Conservation (phyloP, 177 flowering plant genomes). For the Vitis hybrid region DNA sequence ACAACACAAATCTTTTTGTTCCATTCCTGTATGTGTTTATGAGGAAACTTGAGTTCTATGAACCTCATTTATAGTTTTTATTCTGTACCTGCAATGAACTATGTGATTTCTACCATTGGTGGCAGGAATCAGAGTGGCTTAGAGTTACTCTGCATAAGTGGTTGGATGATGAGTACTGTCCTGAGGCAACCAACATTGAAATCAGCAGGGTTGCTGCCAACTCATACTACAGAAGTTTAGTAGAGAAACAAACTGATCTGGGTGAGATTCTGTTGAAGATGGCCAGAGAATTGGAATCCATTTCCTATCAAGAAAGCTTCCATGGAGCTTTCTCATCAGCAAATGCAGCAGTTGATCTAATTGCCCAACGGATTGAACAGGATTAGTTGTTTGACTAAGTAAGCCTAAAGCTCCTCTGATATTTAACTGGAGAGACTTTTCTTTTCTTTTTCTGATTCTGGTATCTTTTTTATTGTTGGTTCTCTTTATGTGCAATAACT, state of each 20-base stretch:
- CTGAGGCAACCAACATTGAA: conserved; percentile 76
- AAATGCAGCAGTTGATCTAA: conserved; percentile 82
- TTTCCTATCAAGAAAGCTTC: conserved; percentile 90
- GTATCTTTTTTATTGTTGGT: not conserved
- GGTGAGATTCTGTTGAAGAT: conserved; percentile 80
- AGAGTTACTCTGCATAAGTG: conserved; percentile 76
- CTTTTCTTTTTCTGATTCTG: not conserved
- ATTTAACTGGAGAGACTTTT: not conserved
- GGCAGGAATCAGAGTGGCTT: conserved; percentile 95
- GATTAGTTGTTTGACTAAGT: conserved; percentile 7
- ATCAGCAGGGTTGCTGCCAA: conserved; percentile 80
- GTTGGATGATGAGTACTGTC: conserved; percentile 97
- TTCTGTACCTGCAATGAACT: not conserved
- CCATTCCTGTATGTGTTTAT: no score
- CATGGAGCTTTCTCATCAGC: conserved; percentile 97
- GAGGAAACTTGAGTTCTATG: no score
- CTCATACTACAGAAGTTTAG: conserved; percentile 64
- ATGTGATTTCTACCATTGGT: conserved; percentile 1
- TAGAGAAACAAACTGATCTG: conserved; percentile 58
- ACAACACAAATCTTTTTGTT: no score
- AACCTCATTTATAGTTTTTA: no score
- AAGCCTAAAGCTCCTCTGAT: not conserved
- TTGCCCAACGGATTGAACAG: conserved; percentile 52
- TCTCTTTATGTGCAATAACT: no score
- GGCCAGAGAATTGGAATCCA: conserved; percentile 66